Conservation (phyloP, 108 stramenopile genomes). For the Nitzschia sp. region DNA sequence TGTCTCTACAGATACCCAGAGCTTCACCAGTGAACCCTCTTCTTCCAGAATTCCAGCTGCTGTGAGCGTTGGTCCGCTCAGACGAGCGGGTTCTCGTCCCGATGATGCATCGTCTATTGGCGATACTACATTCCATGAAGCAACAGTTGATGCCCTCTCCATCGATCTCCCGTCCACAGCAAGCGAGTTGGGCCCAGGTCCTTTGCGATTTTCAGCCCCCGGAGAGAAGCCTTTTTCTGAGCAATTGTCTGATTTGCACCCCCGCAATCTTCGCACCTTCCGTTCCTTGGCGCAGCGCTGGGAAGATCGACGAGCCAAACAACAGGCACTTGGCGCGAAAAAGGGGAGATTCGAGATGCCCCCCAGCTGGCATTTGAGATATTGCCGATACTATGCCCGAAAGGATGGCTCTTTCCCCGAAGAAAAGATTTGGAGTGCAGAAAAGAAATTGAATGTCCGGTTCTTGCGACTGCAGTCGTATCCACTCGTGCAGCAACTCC, state of each 20-base stretch:
- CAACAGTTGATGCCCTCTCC: too few relatives aligned
- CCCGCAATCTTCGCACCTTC: slow-evolving; percentile 22
- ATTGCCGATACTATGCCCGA: not conserved
- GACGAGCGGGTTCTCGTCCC: not conserved
- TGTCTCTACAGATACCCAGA: not conserved
- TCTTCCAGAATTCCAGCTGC: not conserved
- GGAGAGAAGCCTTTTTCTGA: slow-evolving; percentile 31
- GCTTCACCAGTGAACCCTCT: not conserved
- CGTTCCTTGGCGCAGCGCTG: slow-evolving; percentile 25
- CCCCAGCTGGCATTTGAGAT: slow-evolving; percentile 7
- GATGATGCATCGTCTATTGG: not conserved
- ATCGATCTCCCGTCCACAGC: not conserved
- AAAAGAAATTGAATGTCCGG: slow-evolving; percentile 2
- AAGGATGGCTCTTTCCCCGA: slow-evolving; percentile 13
- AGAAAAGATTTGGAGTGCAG: not conserved
- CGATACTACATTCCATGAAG: not conserved
- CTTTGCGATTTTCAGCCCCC: slow-evolving; percentile 25
- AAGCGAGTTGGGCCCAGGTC: slow-evolving; percentile 22
- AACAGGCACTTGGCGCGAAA: slow-evolving; percentile 27
- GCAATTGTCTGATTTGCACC: slow-evolving; percentile 31
- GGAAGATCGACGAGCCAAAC: slow-evolving; percentile 30
- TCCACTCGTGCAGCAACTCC: slow-evolving; percentile 14
- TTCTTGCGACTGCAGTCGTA: slow-evolving; percentile 2
- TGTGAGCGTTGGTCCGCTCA: not conserved
- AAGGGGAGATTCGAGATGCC: not conserved